Base-by-base conservation (phyloP, 371 early-diverging fungal genomes). In the Saksenaea oblongispora region DNA sequence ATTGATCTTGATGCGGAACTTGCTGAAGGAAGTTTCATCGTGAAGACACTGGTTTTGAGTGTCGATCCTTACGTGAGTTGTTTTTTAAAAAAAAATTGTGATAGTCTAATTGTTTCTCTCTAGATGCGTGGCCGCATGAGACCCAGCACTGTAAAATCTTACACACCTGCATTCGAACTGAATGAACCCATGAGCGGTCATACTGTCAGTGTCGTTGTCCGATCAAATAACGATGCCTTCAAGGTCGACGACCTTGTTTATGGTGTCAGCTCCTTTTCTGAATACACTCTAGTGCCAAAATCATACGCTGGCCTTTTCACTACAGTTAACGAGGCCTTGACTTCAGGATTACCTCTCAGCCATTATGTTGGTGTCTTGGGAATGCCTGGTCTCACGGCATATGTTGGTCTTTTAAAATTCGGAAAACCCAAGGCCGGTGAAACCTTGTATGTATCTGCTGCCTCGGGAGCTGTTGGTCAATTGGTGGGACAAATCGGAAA, bases 401-500 rank as follows among this genome's bases (percentile, higher is more conserved):
- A 79, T 36, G 72, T 67, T 34, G 76, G 72, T 31, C 59, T 75
- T 5, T 28, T 56, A 31, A 57, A 63, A n/a, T 58, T 64, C 34
- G 71, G 75, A 27, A 59, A 71, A n/a, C 73, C 82, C 31, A 74
- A 83, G 64, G 54, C 62, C 15, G 84, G 84, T 9, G 84, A 86
- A 56, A 84, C 84, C 0, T 59, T 86, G 24, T 86, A 79, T 24
- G 75, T 84, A 5, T 78, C 79, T 3, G 82, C 86, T 17, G 86
- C 85, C 26, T 70, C 85, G 1, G 85, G 85, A 62, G 85, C 82
- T 14, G 84, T 84, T 3, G 86, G 86, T 39, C 84, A 83, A 62
- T 54, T 86, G 13, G 86, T 84, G 0, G 82, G 78, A 24, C 89
- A 91, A 64, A 73, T 94, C 31, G 91, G 85, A 54, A 92, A 91